phyloP scores from a whole-genome alignment of 768 basidiomycete species.

The Agaricus blazei region DNA sequence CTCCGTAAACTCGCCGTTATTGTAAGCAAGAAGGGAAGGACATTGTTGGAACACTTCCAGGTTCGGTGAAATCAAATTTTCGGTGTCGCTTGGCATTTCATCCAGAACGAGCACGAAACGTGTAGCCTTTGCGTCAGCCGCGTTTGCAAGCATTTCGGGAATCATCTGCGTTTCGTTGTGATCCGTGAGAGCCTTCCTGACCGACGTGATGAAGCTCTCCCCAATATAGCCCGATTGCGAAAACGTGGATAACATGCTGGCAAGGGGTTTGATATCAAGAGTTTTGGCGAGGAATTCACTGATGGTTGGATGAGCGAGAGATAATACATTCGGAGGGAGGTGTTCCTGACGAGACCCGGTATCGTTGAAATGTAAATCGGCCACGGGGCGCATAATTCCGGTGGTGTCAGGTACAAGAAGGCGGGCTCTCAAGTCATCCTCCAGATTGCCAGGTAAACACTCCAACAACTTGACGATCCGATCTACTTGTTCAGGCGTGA shows the following conservation, averaged over 20 bases:
- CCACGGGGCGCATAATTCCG: slow-evolving; percentile 21
- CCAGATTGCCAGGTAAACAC: background rate
- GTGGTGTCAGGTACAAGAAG: slow-evolving; percentile 31
- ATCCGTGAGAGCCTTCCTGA: slow-evolving; percentile 33
- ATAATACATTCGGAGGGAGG: slow-evolving; percentile 11
- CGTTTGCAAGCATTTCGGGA: slow-evolving; percentile 51
- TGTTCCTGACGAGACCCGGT: slow-evolving; percentile 25
- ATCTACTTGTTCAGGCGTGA: background rate
- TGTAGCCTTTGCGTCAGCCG: slow-evolving; percentile 42
- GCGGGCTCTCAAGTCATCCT: slow-evolving; percentile 15
- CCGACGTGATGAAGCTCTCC: slow-evolving; percentile 35
- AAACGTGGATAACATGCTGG: slow-evolving; percentile 21
- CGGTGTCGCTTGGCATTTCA: slow-evolving; percentile 14
- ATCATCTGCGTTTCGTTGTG: slow-evolving; percentile 39
- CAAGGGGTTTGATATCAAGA: slow-evolving; percentile 15
- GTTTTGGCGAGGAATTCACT: slow-evolving; percentile 20
- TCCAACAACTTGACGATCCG: background rate
- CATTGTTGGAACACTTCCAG: slow-evolving; percentile 30
- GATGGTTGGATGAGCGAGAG: slow-evolving; percentile 26
- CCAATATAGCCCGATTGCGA: slow-evolving; percentile 33
- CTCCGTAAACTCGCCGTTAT: slow-evolving; percentile 34
- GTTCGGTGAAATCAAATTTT: slow-evolving; percentile 24
- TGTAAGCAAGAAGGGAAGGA: slow-evolving; percentile 40
- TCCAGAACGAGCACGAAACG: slow-evolving; percentile 37
- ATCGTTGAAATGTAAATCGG: slow-evolving; percentile 35